Percentiles rank a stretch among this genome's conserved stretches.
These are phyloP conservation scores for Nemania abortiva DNA, from an alignment of 2,329 filamentous ascomycete species.

Conservation along the genomic window DNA sequence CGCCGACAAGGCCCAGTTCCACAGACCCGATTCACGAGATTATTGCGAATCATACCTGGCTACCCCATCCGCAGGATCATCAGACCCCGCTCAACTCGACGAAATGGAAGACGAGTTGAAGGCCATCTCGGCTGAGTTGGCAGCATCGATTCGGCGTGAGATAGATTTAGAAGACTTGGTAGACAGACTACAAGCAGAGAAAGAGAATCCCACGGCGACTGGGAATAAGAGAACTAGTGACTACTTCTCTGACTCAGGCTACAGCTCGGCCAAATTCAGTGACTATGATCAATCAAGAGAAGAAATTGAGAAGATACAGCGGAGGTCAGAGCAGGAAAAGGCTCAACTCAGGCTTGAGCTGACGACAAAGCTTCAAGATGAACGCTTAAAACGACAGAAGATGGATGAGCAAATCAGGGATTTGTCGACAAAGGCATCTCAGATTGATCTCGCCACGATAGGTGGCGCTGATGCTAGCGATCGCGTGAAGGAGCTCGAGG, in stretches of 20 bases:
- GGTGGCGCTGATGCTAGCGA: slow-evolving; percentile 68
- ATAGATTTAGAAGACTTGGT: slow-evolving; percentile 97
- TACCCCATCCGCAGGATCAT: slow-evolving; percentile 58
- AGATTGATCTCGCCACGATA: slow-evolving; percentile 66
- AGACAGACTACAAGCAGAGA: slow-evolving; percentile 86
- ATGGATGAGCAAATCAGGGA: slow-evolving; percentile 88
- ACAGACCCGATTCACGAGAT: slow-evolving; percentile 58
- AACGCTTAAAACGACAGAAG: slow-evolving; percentile 78
- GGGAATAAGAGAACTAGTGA: slow-evolving; percentile 85
- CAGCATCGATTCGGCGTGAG: slow-evolving; percentile 91
- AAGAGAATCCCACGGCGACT: slow-evolving; percentile 66
- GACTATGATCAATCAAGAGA: slow-evolving; percentile 72
- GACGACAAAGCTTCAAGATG: slow-evolving; percentile 87
- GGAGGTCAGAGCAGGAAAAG: slow-evolving; percentile 90
- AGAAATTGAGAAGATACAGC: slow-evolving; percentile 84
- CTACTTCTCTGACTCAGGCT: slow-evolving; percentile 97
- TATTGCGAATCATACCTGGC: slow-evolving; percentile 66
- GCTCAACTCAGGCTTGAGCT: slow-evolving; percentile 87
- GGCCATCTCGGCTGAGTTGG: slow-evolving; percentile 92
- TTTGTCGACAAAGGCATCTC: slow-evolving; percentile 81
- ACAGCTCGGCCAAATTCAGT: slow-evolving; percentile 83
- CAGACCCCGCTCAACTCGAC: slow-evolving; percentile 71
- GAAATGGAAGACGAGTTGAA: slow-evolving; percentile 95
- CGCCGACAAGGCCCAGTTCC: slow-evolving; percentile 56
- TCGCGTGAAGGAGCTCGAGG: slow-evolving; percentile 82